Evolutionary conservation across 129 eudicot genomes (phyloP).

Genomic region (Erigeron canadensis): DNA sequence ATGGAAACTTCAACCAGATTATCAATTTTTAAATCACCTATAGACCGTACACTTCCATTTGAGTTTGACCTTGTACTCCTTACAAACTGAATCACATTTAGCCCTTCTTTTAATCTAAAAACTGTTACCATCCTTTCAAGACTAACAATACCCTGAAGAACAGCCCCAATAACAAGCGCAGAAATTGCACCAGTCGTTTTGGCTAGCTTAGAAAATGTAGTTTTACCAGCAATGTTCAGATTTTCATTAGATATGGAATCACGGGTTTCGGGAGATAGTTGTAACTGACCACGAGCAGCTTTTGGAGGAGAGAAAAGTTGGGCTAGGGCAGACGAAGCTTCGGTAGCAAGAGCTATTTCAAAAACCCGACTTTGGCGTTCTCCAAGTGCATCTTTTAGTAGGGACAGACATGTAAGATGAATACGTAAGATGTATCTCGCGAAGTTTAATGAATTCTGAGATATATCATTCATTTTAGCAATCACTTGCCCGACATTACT

Average conservation of each 20-base stretch:
- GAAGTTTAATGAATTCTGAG: slow-evolving; percentile 39
- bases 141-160: slow-evolving; percentile 83
- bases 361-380: slow-evolving; percentile 97
- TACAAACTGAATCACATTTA: slow-evolving; percentile 74
- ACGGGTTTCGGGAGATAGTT: slow-evolving; percentile 64
- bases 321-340: slow-evolving; percentile 78
- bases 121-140: slow-evolving; percentile 90
- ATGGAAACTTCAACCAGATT: slow-evolving; percentile 71
- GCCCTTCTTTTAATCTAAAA: slow-evolving; percentile 80
- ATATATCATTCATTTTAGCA: slow-evolving; percentile 71
- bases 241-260: slow-evolving; percentile 56
- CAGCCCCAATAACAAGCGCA: slow-evolving; percentile 75
- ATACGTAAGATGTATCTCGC: slow-evolving; percentile 64
- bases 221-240: slow-evolving; percentile 45
- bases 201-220: slow-evolving; percentile 51
- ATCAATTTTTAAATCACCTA: slow-evolving; percentile 56
- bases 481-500: slow-evolving; percentile 72
- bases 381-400: slow-evolving; percentile 91
- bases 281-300: slow-evolving; percentile 72
- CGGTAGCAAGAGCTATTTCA: slow-evolving; percentile 97
- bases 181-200: slow-evolving; percentile 74
- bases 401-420: slow-evolving; percentile 61
- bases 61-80: slow-evolving; percentile 67
- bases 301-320: slow-evolving; percentile 74
- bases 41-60: slow-evolving; percentile 72